These are phyloP conservation scores for Firmiana major DNA, from an alignment of 345 rosid genomes.

Conservation along the genomic window DNA sequence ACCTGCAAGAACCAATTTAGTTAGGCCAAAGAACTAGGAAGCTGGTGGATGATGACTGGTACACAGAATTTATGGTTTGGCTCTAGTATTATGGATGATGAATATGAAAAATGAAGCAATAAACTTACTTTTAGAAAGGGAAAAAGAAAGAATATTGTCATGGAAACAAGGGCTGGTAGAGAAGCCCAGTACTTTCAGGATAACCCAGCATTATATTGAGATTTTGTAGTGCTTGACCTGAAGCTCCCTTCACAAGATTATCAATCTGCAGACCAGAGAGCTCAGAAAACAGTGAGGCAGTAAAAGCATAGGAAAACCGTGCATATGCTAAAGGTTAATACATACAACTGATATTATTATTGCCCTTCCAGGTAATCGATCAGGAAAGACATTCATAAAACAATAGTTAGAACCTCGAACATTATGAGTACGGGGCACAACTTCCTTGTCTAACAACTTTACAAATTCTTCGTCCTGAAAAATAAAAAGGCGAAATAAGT, in stretches of 20 bases:
- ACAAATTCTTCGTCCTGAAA: slow-evolving; percentile 82
- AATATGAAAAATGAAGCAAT: neutral
- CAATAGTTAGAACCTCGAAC: slow-evolving; percentile 95
- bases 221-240: slow-evolving; percentile 95
- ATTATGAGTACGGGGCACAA: slow-evolving; percentile 72
- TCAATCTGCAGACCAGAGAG: slow-evolving; percentile 59
- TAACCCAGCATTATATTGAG: slow-evolving; percentile 87
- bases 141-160: slow-evolving; percentile 13
- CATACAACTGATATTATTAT: slow-evolving; percentile 85
- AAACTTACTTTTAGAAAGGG: neutral
- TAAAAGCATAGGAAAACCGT: neutral
- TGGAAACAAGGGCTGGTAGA: slow-evolving; percentile 72
- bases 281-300: neutral
- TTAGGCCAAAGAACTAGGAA: neutral
- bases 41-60: neutral
- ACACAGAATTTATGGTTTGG: neutral
- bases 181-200: slow-evolving; percentile 82
- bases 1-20: neutral
- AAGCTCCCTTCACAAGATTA: slow-evolving; percentile 96
- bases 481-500: neutral
- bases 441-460: slow-evolving; percentile 62
- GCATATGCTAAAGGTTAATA: slow-evolving; percentile 14
- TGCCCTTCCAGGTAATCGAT: slow-evolving; percentile 78
- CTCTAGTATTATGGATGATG: neutral
- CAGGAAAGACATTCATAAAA: slow-evolving; percentile 78